phyloP scores from a whole-genome alignment of 106 monocot genomes.

The Vanilla planifolia region DNA sequence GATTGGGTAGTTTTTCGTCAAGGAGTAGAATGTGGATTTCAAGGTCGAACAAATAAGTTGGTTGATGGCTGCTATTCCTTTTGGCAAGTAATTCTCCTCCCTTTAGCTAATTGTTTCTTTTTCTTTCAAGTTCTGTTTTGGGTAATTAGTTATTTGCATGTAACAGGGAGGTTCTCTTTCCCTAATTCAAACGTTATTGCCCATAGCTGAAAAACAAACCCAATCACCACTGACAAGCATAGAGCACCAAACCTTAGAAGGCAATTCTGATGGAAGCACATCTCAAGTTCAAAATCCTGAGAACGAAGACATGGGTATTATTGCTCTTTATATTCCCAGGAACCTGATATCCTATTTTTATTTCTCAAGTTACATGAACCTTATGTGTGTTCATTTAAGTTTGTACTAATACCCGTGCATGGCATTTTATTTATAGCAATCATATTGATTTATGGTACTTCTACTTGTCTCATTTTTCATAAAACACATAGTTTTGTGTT shows the following conservation, averaged over 20 bases:
- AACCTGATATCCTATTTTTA: no score
- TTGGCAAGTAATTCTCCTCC: conserved; percentile 84
- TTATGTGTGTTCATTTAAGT: no score
- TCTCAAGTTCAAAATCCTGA: not conserved
- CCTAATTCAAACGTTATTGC: conserved; percentile 54
- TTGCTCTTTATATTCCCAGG: not conserved
- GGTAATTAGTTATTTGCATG: not conserved
- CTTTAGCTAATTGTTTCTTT: not conserved
- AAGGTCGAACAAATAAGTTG: conserved; percentile 94
- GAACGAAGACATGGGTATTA: conserved; percentile 21
- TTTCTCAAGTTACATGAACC: no score
- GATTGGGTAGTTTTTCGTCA: conserved; percentile 89
- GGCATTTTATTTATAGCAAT: no score
- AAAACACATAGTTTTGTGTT: no score
- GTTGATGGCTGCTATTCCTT: conserved; percentile 99
- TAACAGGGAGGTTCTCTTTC: conserved; percentile 71
- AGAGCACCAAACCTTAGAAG: conserved; percentile 7
- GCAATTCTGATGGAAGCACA: conserved; percentile 3
- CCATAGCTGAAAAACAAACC: conserved; percentile 44
- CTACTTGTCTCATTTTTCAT: no score
- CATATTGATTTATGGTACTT: no score
- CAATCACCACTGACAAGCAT: conserved; percentile 1
- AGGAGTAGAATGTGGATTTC: conserved; percentile 92
- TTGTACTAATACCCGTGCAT: no score
- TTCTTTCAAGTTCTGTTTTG: not conserved